phyloP scores from a whole-genome alignment of 148 eudicot genomes.

The Vaccinium corymbosum region DNA sequence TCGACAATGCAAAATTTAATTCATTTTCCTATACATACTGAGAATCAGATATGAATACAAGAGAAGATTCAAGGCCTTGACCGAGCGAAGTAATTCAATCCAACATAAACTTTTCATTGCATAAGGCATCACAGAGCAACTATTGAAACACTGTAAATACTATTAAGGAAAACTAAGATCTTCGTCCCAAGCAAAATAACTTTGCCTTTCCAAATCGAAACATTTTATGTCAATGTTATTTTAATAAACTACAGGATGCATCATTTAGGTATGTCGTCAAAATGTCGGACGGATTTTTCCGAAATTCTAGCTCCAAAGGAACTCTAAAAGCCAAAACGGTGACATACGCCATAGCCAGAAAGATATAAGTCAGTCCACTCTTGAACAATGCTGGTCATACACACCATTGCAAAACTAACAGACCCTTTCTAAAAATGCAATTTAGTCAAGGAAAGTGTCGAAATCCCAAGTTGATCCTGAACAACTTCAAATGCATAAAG shows the following conservation, averaged over 20 bases:
- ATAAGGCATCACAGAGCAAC: neutral
- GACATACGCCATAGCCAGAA: neutral
- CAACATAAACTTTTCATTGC: neutral
- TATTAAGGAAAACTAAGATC: neutral
- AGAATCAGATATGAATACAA: neutral
- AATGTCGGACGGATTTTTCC: neutral
- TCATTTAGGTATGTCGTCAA: neutral
- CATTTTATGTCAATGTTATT: neutral
- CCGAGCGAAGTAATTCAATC: neutral
- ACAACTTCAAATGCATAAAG: neutral
- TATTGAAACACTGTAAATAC: neutral
- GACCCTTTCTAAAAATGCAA: neutral
- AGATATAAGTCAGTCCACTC: neutral
- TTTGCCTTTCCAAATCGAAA: neutral
- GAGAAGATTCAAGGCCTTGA: neutral
- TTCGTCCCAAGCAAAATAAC: neutral
- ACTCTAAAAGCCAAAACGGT: neutral
- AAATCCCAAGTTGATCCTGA: neutral
- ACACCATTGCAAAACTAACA: neutral
- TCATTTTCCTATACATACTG: neutral
- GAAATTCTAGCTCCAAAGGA: conserved; percentile 6
- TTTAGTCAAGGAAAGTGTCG: neutral
- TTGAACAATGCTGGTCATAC: neutral
- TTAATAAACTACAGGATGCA: neutral
- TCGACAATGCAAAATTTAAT: neutral